These are phyloP conservation scores for Tolypocladium amazonense DNA, from an alignment of 2,329 filamentous ascomycete genomes.

Conservation along the genomic window DNA sequence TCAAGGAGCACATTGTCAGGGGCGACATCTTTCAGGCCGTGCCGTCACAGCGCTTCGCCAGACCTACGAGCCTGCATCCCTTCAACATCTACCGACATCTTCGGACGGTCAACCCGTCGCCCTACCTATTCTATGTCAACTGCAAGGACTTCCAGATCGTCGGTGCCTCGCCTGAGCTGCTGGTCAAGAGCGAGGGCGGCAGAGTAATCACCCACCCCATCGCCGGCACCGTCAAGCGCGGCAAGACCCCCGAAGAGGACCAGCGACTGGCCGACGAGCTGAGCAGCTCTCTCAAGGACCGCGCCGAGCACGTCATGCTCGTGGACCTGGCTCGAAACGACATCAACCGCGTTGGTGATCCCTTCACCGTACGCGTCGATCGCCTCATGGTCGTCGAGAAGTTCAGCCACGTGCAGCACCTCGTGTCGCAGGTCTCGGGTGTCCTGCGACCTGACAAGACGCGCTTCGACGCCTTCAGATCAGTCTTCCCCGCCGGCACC, in stretches of 20 bases:
- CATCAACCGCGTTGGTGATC: constrained; percentile 90
- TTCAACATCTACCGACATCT: constrained; percentile 98
- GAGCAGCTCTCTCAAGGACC: constrained; percentile 74
- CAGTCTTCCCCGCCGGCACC: constrained; percentile 94
- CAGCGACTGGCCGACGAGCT: constrained; percentile 67
- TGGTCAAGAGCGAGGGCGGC: constrained; percentile 81
- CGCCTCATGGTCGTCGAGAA: constrained; percentile 87
- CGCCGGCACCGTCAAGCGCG: constrained; percentile 86
- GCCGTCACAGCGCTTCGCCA: constrained; percentile 83
- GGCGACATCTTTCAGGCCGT: constrained; percentile 98
- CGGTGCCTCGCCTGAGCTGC: constrained; percentile 85
- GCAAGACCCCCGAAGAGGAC: constrained; percentile 72
- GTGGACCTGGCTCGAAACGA: constrained; percentile 95
- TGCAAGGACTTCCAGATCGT: constrained; percentile 91
- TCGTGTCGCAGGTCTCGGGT: constrained; percentile 91
- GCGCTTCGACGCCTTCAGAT: constrained; percentile 89
- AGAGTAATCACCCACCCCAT: constrained; percentile 94
- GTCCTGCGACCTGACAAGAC: constrained; percentile 75
- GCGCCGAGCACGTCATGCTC: constrained; percentile 93
- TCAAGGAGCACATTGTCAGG: constrained; percentile 83
- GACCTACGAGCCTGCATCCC: constrained; percentile 82
- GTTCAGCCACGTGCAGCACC: constrained; percentile 95
- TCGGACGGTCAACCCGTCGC: constrained; percentile 93
- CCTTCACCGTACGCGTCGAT: constrained; percentile 80
- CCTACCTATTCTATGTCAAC: constrained; percentile 93